Conservation (phyloP, 768 basidiomycete species). For the Boletus bicolor region DNA sequence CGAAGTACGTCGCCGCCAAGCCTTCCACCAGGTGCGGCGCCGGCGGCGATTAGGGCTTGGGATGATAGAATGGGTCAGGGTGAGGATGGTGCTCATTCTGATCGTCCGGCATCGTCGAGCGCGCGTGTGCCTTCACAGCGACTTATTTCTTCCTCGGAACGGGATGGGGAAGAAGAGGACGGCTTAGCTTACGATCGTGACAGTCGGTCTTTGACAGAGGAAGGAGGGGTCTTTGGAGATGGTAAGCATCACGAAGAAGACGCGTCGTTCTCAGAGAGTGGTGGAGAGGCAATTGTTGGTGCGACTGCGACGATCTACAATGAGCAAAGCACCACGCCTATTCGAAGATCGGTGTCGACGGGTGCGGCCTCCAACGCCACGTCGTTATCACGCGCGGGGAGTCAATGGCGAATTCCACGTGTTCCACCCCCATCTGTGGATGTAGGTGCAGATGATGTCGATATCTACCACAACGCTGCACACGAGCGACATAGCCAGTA, state of each 20-base stretch:
- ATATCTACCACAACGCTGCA: not conserved
- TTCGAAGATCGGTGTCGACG: conserved; percentile 12
- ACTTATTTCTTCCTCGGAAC: conserved; percentile 33
- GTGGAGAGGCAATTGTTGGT: conserved; percentile 6
- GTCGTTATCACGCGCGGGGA: conserved; percentile 15
- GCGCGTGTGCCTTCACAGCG: conserved; percentile 32
- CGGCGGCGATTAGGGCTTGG: conserved; percentile 35
- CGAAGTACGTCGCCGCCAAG: conserved; percentile 36
- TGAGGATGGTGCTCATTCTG: conserved; percentile 31
- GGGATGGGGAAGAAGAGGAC: conserved; percentile 28
- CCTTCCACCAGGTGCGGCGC: conserved; percentile 44
- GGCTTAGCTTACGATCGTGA: conserved; percentile 27
- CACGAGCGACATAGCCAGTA: conserved; percentile 5
- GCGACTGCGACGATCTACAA: not conserved
- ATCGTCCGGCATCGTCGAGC: conserved; percentile 32
- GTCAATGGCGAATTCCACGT: conserved; percentile 29
- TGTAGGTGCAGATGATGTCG: conserved; percentile 17
- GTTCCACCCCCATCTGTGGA: conserved; percentile 41
- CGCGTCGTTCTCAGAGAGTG: conserved; percentile 7
- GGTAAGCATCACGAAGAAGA: conserved; percentile 19
- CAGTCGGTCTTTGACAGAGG: conserved; percentile 5
- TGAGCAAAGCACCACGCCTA: not conserved
- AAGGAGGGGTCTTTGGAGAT: not conserved
- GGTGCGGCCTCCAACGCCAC: not conserved
- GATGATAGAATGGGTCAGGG: conserved; percentile 35